Evolutionary conservation across 2,329 filamentous ascomycete species (phyloP).

Genomic region (Colletotrichum euphorbiae): DNA sequence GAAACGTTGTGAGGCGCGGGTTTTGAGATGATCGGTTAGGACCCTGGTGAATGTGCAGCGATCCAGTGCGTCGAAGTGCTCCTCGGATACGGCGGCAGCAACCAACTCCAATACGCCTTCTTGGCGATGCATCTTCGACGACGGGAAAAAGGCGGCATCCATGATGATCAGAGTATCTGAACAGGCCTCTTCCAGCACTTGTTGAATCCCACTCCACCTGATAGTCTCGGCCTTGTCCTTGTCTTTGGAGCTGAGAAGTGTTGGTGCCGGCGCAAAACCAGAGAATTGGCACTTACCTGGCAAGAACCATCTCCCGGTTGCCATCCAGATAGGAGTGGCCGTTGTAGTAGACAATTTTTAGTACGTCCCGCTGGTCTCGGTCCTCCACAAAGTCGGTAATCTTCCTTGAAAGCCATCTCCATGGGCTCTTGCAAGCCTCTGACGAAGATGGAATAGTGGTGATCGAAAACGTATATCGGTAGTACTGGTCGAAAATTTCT

Average conservation of each 20-base stretch:
- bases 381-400: slow-evolving; percentile 66
- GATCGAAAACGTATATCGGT: slow-evolving; percentile 62
- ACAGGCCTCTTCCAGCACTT: slow-evolving; percentile 65
- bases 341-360: slow-evolving; percentile 70
- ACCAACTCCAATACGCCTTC: slow-evolving; percentile 68
- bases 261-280: neutral
- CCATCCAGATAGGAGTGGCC: slow-evolving; percentile 66
- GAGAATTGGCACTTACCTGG: slow-evolving; percentile 57
- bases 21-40: slow-evolving; percentile 62
- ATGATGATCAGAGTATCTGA: slow-evolving; percentile 69
- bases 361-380: slow-evolving; percentile 64
- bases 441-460: slow-evolving; percentile 62
- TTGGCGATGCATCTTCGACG: slow-evolving; percentile 62
- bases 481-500: slow-evolving; percentile 63
- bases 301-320: slow-evolving; percentile 67
- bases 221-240: slow-evolving; percentile 59
- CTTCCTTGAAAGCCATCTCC: slow-evolving; percentile 64
- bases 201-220: slow-evolving; percentile 68
- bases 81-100: slow-evolving; percentile 66
- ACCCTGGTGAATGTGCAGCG: slow-evolving; percentile 65
- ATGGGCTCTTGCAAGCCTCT: slow-evolving; percentile 61
- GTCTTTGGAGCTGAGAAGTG: slow-evolving; percentile 58
- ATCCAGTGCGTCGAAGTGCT: slow-evolving; percentile 60
- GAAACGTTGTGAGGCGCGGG: slow-evolving; percentile 57
- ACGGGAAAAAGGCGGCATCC: slow-evolving; percentile 69